Percentiles rank a stretch among this genome's conserved stretches.
Evolutionary conservation across 2,329 filamentous ascomycete species (phyloP).

Genomic region (Aspergillus pseudoglaucus): DNA sequence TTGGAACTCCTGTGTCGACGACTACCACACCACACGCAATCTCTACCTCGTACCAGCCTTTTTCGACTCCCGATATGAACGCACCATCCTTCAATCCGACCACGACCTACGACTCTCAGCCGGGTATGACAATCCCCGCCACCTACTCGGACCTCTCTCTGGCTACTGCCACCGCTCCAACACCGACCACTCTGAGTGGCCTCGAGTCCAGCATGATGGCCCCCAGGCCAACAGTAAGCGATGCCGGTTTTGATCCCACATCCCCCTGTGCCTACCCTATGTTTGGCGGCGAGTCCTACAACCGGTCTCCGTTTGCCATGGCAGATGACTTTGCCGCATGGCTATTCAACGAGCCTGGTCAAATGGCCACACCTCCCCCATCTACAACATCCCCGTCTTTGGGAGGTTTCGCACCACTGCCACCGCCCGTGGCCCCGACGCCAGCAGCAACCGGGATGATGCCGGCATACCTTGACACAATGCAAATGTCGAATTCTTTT

Average conservation of each 20-base stretch:
- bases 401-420: constrained; percentile 28
- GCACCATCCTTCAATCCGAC: constrained; percentile 10
- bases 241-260: constrained; percentile 30
- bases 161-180: constrained; percentile 15
- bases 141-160: constrained; percentile 16
- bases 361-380: constrained; percentile 27
- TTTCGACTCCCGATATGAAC: constrained; percentile 12
- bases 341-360: constrained; percentile 65
- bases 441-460: constrained; percentile 33
- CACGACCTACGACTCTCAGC: constrained; percentile 10
- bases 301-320: constrained; percentile 80
- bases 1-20: neutral
- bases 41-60: neutral
- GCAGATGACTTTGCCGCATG: constrained; percentile 83
- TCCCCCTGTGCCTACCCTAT: constrained; percentile 61
- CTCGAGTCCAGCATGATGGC: constrained; percentile 20
- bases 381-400: constrained; percentile 40
- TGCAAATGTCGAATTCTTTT: constrained; percentile 45
- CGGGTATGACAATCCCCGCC: constrained; percentile 11
- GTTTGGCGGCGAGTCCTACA: constrained; percentile 76
- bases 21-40: neutral
- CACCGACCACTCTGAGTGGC: constrained; percentile 19
- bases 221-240: constrained; percentile 16
- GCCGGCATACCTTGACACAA: constrained; percentile 34
- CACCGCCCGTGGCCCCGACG: constrained; percentile 9